These are phyloP conservation scores for Cephalotrichum gorgonifer DNA, from an alignment of 2,329 filamentous ascomycete genomes.

Conservation along the genomic window DNA sequence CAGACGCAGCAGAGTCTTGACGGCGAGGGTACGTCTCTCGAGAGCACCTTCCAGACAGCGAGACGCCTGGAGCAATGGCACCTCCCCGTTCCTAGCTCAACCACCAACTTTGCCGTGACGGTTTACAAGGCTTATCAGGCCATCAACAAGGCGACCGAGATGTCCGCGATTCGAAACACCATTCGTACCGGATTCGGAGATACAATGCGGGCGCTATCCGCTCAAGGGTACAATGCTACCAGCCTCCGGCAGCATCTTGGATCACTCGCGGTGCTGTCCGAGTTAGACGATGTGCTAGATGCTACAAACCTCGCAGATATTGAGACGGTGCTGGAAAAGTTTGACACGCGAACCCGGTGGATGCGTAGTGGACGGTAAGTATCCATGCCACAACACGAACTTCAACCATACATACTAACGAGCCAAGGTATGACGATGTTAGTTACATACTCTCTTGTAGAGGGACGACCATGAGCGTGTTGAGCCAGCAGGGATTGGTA, in stretches of 20 bases:
- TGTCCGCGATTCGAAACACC: conserved; percentile 39
- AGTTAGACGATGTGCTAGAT: conserved; percentile 68
- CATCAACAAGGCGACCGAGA: conserved; percentile 55
- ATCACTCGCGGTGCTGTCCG: conserved; percentile 62
- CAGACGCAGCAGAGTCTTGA: conserved; percentile 54
- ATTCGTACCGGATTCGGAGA: conserved; percentile 54
- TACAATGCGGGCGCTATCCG: conserved; percentile 48
- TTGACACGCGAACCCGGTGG: conserved; percentile 61
- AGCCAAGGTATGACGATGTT: conserved; percentile 60
- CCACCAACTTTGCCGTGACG: conserved; percentile 53
- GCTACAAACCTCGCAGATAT: conserved; percentile 50
- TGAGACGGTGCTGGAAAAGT: conserved; percentile 47
- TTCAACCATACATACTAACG: not conserved
- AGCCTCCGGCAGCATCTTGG: conserved; percentile 45
- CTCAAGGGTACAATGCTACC: conserved; percentile 36
- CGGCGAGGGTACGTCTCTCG: conserved; percentile 46
- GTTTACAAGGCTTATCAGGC: conserved; percentile 76
- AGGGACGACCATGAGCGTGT: conserved; percentile 69
- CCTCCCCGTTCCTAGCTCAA: conserved; percentile 58
- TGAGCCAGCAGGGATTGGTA: conserved; percentile 60
- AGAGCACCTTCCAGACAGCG: conserved; percentile 69
- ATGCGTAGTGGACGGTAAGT: conserved; percentile 71
- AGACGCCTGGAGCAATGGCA: conserved; percentile 87
- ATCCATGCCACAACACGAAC: not conserved
- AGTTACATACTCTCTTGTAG: conserved; percentile 73